A percentile compares a stretch with the other conserved stretches of the same genome.
Conservation (phyloP, 2,329 filamentous ascomycete species). For the Beauveria medogensis region DNA sequence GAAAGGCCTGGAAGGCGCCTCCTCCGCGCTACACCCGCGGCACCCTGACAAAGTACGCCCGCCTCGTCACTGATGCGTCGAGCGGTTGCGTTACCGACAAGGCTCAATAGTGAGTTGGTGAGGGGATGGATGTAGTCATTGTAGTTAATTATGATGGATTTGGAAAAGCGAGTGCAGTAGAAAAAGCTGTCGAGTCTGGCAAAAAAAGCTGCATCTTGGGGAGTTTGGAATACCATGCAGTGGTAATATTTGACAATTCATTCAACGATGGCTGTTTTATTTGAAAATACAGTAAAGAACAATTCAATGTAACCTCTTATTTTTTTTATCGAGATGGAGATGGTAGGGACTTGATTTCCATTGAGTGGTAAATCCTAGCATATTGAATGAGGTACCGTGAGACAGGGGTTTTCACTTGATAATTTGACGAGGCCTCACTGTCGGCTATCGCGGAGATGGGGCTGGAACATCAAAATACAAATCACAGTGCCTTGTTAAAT, state of each 20-base stretch:
- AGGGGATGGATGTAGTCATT: not conserved
- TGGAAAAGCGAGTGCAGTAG: not conserved
- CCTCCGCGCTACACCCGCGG: constrained; percentile 51
- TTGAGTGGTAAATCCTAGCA: too few species aligned
- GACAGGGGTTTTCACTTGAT: too few species aligned
- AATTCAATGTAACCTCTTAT: not conserved
- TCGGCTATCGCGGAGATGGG: too few species aligned
- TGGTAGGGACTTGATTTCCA: too few species aligned
- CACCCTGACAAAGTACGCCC: constrained; percentile 63
- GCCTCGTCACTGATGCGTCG: constrained; percentile 50
- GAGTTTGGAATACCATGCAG: not conserved
- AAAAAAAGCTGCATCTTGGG: not conserved
- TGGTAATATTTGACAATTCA: not conserved
- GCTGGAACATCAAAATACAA: too few species aligned
- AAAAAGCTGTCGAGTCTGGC: not conserved
- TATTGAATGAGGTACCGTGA: too few species aligned
- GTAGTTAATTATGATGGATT: not conserved
- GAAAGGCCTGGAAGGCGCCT: constrained; percentile 55
- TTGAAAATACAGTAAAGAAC: not conserved
- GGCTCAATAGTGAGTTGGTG: not conserved
- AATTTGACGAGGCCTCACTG: too few species aligned
- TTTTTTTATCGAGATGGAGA: too few species aligned
- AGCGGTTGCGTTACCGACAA: constrained; percentile 49
- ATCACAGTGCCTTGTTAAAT: too few species aligned
- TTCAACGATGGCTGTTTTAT: not conserved